Percentiles rank a stretch among this genome's conserved stretches.
phyloP scores from a whole-genome alignment of 164 flowering plant genomes.

The Platanus orientalis region DNA sequence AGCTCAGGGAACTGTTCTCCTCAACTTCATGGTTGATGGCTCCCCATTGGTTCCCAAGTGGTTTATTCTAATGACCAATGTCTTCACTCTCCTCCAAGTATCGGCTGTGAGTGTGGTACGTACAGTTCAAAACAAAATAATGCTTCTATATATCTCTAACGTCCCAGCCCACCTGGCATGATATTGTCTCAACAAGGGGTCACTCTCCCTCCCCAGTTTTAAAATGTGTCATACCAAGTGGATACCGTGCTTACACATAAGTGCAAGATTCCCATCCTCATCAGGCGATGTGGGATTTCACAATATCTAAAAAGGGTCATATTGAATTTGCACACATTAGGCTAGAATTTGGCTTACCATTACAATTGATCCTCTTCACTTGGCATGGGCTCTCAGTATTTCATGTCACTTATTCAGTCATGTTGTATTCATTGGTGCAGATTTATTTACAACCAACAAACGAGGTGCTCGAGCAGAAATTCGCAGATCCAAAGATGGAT shows the following conservation, averaged over 20 bases:
- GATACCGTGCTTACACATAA: too few species aligned
- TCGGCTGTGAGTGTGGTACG: conserved; percentile 73
- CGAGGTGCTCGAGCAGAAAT: conserved; percentile 58
- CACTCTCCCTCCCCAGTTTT: too few species aligned
- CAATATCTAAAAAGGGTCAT: too few species aligned
- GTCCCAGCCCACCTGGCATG: too few species aligned
- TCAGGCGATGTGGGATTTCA: too few species aligned
- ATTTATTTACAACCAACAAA: conserved; percentile 23
- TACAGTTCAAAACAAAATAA: neutral
- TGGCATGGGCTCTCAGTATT: neutral
- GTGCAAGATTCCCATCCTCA: too few species aligned
- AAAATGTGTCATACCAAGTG: too few species aligned
- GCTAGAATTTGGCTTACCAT: neutral
- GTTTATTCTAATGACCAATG: conserved; percentile 58
- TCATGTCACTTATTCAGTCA: too few species aligned
- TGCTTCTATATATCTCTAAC: neutral
- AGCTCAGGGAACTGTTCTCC: conserved; percentile 43
- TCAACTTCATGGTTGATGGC: conserved; percentile 53
- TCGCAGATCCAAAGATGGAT: conserved; percentile 44
- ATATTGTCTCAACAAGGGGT: too few species aligned
- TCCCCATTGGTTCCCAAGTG: conserved; percentile 56
- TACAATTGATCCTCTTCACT: neutral
- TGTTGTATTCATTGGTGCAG: conserved; percentile 24
- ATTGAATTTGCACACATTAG: too few species aligned
- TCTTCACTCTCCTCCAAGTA: conserved; percentile 60